Conservation (phyloP, 441 rosid genomes). For the Adansonia rubrostipa region DNA sequence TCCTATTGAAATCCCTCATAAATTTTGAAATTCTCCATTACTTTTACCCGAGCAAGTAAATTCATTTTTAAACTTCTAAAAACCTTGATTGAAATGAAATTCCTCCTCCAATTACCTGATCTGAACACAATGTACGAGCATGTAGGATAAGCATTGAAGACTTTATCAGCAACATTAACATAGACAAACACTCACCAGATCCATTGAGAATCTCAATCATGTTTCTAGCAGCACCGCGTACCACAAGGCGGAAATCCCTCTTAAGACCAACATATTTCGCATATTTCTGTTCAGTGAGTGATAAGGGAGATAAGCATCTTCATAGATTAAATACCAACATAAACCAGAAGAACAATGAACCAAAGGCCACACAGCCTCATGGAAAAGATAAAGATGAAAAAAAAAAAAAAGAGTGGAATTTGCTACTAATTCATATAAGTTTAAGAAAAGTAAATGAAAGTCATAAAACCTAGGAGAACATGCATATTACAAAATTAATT, state of each 20-base stretch:
- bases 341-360: constrained; percentile 25
- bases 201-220: constrained; percentile 86
- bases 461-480: not conserved
- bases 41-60: constrained; percentile 10
- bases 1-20: not conserved
- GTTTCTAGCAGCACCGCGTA: constrained; percentile 97
- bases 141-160: constrained; percentile 20
- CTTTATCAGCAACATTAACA: constrained; percentile 20
- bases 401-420: constrained; percentile 8
- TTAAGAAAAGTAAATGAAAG: not conserved
- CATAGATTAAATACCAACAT: not conserved
- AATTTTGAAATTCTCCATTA: constrained; percentile 13
- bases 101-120: not conserved
- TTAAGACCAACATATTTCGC: constrained; percentile 90
- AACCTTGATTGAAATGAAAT: constrained; percentile 13
- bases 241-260: constrained; percentile 96
- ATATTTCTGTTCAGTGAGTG: constrained; percentile 59
- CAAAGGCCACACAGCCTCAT: constrained; percentile 22
- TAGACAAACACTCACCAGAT: constrained; percentile 58
- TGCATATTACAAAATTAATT: not conserved
- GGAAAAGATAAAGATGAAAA: not conserved
- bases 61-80: not conserved
- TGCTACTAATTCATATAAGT: constrained; percentile 14
- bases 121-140: not conserved
- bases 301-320: constrained; percentile 32